Base-by-base conservation (phyloP, 2,329 filamentous ascomycete species). In the Colletotrichum sp. region DNA sequence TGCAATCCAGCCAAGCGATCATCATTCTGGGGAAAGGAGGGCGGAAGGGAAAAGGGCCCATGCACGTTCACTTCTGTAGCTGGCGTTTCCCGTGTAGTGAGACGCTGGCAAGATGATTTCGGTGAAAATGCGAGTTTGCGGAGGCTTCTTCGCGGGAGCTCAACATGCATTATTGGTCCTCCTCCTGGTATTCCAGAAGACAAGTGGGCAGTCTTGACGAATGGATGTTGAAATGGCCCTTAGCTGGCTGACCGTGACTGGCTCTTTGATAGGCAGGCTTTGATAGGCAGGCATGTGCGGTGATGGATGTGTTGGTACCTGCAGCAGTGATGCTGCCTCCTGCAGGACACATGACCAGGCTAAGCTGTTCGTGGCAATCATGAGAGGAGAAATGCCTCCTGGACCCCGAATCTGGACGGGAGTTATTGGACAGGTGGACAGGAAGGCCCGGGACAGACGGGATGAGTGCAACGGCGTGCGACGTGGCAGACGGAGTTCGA, bases 271-370 rank as follows among this genome's bases (percentile, higher is more conserved):
- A n/a, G 24, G 38, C 59, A 33, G n/a, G 38, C 55, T 21, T 59
- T 27, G 24, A 36, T 33, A n/a, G 24, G 38, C 59, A 33, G n/a
- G 38, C 55, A 62, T 36, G 24, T 43, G 27, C 33, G 43, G 18
- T 38, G 11, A 61, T n/a, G 15, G 15, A 24, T 59, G 62, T 70
- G 55, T 51, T 15, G 47, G 55, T 71, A 67, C 70, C 63, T 72
- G 71, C 72, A 74, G 63, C 21, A 69, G 11, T 33, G 29, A 51
- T 65, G 71, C 24, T 34, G 55, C 62, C 66, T 74, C 73, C 71
- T 75, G 73, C 71, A 71, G 72, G 31, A 62, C 29, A 75, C 73
- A 68, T 70, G 36, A 63, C 24, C 16, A 31, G 47, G 34, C 61
- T 70, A 73, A 57, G n/a, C 47, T 57, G 13, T 27, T 51, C 33